Evolutionary conservation across 305 asterid species (phyloP), one percentile per base, ranked within the genome.

Genomic region (Petunia hybrid): DNA sequence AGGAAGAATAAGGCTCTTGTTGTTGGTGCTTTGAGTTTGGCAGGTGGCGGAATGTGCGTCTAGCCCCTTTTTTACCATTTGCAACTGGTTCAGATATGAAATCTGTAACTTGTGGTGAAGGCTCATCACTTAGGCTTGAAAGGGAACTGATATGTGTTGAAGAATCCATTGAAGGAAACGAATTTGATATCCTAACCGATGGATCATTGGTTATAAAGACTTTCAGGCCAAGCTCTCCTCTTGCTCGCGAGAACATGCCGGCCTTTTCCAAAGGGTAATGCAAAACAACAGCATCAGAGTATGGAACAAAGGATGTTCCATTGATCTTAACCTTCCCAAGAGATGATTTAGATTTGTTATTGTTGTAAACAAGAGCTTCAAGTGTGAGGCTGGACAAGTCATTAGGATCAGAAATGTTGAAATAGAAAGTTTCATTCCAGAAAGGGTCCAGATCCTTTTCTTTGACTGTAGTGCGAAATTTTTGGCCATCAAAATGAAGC

Each of bases 371-470:
- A 62, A 89, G 91, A 75, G 97, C 98, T 85, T 91, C 99, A 7
- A 95, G 95, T 45, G 90, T 84, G 77, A 81, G 90, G 62, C 85
- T 91, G 42, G 80, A 87, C 68, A 93, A 89, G 77, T 89, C 85
- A 43, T 83, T 81, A 2, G 97, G 92, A 71, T 93, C 87, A 8
- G 95, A 86, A 39, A 95, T 81, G 65, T 90, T 95, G 86, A 93
- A 95, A 79, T 87, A 93, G 87, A 93, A 91, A 4, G 93, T 90
- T 81, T 95, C 97, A 8, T 89, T 91, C 99, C 99, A 95, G 64
- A 66, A 68, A 0, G 98, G 99, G 76, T 92, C 76, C 12, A 95
- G 94, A 85, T 95, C 98, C 84, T 90, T 95, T 60, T 92, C 97
- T 81, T 93, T 95, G 56, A 90, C 78, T 7, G 95, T 87, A 75